Evolutionary conservation across 2,329 filamentous ascomycete species (phyloP).

Genomic region (Pseudocercospora pini-densiflorae): DNA sequence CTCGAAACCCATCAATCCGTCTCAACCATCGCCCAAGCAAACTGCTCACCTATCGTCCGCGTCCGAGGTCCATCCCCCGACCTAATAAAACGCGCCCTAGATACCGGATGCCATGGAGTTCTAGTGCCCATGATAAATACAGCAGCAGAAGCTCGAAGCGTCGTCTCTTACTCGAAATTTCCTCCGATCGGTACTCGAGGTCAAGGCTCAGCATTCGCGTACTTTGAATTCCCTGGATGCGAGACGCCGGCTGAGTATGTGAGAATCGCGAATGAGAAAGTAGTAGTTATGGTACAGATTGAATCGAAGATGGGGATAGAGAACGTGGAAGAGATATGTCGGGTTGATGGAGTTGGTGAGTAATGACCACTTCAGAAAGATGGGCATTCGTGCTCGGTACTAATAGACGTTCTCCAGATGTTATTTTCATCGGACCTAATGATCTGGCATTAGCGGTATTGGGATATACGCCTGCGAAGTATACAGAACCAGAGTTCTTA

Average conservation of each 20-base stretch:
- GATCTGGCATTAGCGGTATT: conserved; percentile 61
- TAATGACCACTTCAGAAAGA: too few species aligned
- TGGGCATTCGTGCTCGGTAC: too few species aligned
- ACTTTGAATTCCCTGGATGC: conserved; percentile 59
- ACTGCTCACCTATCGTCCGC: conserved; percentile 47
- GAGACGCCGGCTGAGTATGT: conserved; percentile 50
- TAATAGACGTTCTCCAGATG: too few species aligned
- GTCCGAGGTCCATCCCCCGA: conserved; percentile 57
- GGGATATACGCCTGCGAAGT: conserved; percentile 48
- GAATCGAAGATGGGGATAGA: conserved; percentile 48
- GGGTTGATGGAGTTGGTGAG: conserved; percentile 57
- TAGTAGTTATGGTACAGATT: conserved; percentile 56
- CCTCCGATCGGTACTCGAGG: conserved; percentile 57
- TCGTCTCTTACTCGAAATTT: conserved; percentile 59
- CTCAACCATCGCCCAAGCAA: conserved; percentile 47
- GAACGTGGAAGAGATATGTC: conserved; percentile 53
- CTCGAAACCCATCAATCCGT: conserved; percentile 60
- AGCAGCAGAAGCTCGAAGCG: conserved; percentile 42
- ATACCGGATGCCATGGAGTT: conserved; percentile 59
- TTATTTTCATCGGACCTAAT: conserved; percentile 59
- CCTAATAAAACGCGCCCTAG: conserved; percentile 63
- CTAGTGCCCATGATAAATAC: conserved; percentile 55
- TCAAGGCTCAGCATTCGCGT: conserved; percentile 59
- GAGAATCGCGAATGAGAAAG: conserved; percentile 55
- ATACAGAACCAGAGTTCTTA: conserved; percentile 51